Conservation (phyloP, 176 grass and related monocot species). For the Aegilops umbellulata region DNA sequence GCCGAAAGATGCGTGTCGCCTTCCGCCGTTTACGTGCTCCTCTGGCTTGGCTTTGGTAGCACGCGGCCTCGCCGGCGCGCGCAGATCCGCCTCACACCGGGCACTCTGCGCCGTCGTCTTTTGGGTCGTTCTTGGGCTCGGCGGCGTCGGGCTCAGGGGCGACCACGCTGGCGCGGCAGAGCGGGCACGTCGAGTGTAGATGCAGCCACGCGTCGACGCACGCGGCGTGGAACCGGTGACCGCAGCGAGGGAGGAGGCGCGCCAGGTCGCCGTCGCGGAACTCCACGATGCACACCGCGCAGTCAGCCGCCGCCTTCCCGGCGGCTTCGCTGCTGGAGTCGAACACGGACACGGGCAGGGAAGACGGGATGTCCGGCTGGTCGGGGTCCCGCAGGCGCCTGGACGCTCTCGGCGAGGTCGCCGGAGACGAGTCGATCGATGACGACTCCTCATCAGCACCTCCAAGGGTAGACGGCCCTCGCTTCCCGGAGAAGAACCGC, state of each 20-base stretch:
- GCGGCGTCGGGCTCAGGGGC: neutral
- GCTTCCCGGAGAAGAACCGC: constrained; percentile 56
- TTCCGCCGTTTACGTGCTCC: constrained; percentile 8
- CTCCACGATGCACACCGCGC: constrained; percentile 67
- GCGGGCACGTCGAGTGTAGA: constrained; percentile 59
- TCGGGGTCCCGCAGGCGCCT: neutral
- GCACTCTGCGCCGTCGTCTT: constrained; percentile 14
- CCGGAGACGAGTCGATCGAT: constrained; percentile 13
- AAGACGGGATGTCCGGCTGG: constrained; percentile 3
- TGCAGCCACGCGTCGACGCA: constrained; percentile 59
- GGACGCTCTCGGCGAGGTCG: constrained; percentile 14
- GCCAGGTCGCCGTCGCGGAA: constrained; percentile 48
- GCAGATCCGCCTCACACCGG: constrained; percentile 19
- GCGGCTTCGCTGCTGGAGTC: neutral
- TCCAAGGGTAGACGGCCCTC: neutral
- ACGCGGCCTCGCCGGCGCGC: neutral
- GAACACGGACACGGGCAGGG: constrained; percentile 46
- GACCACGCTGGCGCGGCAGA: constrained; percentile 54
- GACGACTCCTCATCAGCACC: neutral
- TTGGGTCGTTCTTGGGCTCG: constrained; percentile 2
- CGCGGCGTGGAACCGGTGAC: constrained; percentile 58
- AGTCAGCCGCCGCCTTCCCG: constrained; percentile 27
- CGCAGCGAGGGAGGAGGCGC: constrained; percentile 48
- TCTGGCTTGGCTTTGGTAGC: neutral
- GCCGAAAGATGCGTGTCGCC: constrained; percentile 13